These are phyloP conservation scores for Gentiana macrophylla DNA, from an alignment of 257 asterid genomes.

Conservation along the genomic window DNA sequence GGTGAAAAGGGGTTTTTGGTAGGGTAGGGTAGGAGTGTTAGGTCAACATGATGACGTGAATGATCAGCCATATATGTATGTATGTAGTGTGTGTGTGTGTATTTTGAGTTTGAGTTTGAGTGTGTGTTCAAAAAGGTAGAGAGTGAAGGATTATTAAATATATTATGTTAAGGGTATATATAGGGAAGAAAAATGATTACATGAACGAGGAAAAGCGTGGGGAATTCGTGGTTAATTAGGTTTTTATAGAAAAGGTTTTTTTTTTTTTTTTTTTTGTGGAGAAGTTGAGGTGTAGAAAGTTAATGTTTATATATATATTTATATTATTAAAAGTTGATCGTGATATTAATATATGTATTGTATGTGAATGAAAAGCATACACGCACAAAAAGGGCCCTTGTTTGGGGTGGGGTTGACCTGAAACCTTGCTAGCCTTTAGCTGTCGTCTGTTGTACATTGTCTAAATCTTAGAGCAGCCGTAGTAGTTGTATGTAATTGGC, in stretches of 20 bases:
- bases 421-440: conserved; percentile 4
- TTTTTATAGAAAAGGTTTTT: neutral
- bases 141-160: neutral
- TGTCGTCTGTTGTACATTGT: conserved; percentile 4
- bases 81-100: neutral
- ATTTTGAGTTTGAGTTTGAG: neutral
- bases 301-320: too few relatives aligned
- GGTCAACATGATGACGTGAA: conserved; percentile 14
- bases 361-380: too few relatives aligned
- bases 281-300: neutral
- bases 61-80: conserved; percentile 26
- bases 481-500: too few relatives aligned
- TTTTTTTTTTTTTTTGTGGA: neutral
- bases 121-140: neutral
- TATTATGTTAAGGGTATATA: conserved; percentile 15
- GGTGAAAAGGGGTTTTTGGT: conserved; percentile 4
- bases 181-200: conserved; percentile 1
- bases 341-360: too few relatives aligned
- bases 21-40: neutral
- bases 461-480: too few relatives aligned
- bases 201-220: conserved; percentile 32
- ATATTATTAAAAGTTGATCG: too few relatives aligned
- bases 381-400: too few relatives aligned
- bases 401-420: too few relatives aligned
- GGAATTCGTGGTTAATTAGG: conserved; percentile 38